Conservation (phyloP, 2,329 filamentous ascomycete species). For the Ophioceras dolichostomum region DNA sequence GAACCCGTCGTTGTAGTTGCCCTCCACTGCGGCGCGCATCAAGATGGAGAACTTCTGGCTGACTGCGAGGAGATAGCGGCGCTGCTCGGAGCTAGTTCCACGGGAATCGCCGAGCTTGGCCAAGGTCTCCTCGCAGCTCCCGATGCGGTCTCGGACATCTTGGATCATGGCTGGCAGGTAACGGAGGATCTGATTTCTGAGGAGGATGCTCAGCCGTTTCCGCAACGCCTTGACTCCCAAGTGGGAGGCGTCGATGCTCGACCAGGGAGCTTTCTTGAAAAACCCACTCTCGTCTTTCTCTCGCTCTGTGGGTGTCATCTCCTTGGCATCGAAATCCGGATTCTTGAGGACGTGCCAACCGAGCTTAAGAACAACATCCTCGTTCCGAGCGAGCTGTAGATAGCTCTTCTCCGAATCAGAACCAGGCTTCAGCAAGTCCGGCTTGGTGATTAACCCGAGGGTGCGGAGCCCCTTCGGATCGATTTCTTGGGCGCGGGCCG, state of each 20-base stretch:
- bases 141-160: constrained; percentile 26
- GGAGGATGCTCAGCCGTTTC: constrained; percentile 34
- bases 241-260: constrained; percentile 15
- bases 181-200: constrained; percentile 30
- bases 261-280: constrained; percentile 29
- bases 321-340: constrained; percentile 21
- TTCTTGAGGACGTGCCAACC: constrained; percentile 43
- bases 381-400: constrained; percentile 28
- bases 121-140: constrained; percentile 22
- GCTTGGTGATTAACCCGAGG: constrained; percentile 46
- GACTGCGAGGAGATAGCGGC: constrained; percentile 15
- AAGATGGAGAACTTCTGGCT: constrained; percentile 13
- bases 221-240: constrained; percentile 37
- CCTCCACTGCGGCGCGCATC: constrained; percentile 14
- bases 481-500: constrained; percentile 30
- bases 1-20: constrained; percentile 14
- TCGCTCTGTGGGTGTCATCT: constrained; percentile 17
- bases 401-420: constrained; percentile 27
- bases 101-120: constrained; percentile 19
- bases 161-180: constrained; percentile 31
- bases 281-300: constrained; percentile 28
- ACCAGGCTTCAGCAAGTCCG: constrained; percentile 24
- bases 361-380: constrained; percentile 31
- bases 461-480: constrained; percentile 26
- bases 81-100: constrained; percentile 8